Evolutionary conservation across 2,329 filamentous ascomycete genomes (phyloP).

Genomic region (Chalaropsis ovoidea): DNA sequence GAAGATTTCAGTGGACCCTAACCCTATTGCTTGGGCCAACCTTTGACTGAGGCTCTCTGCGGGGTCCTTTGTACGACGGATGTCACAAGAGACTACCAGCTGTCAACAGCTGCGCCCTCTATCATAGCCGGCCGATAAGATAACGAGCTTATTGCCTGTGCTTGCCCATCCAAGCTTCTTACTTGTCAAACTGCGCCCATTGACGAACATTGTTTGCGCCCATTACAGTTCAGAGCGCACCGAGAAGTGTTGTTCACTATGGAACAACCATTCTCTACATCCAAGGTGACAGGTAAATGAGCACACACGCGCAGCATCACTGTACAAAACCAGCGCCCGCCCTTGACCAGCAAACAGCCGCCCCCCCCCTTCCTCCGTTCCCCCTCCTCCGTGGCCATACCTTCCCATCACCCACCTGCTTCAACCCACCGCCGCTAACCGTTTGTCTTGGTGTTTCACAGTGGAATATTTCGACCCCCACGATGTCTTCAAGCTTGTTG

Average conservation of each 20-base stretch:
- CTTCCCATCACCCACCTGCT: not conserved
- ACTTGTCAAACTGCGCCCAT: not conserved
- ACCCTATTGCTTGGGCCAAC: not conserved
- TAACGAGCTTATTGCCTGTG: too few relatives aligned
- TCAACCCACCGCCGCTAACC: conserved; percentile 21
- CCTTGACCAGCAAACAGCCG: conserved; percentile 17
- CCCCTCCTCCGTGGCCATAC: not conserved
- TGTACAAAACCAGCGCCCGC: not conserved
- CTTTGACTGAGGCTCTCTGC: not conserved
- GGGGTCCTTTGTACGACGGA: not conserved
- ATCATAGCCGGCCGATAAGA: too few relatives aligned
- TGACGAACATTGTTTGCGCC: not conserved
- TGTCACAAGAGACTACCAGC: not conserved
- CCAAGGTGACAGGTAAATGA: conserved; percentile 61
- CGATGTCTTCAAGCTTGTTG: conserved; percentile 72
- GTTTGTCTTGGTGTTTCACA: conserved; percentile 32
- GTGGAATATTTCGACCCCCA: conserved; percentile 96
- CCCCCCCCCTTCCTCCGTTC: not conserved
- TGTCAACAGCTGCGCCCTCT: too few relatives aligned
- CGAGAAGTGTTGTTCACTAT: conserved; percentile 33
- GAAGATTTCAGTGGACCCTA: not conserved
- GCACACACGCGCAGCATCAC: not conserved
- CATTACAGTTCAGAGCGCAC: not conserved
- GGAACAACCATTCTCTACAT: conserved; percentile 59
- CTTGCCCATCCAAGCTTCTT: not conserved